Percentiles rank a stretch among this genome's conserved stretches.
phyloP scores from a whole-genome alignment of 257 asterid species.

The Solanum appendiculatum region DNA sequence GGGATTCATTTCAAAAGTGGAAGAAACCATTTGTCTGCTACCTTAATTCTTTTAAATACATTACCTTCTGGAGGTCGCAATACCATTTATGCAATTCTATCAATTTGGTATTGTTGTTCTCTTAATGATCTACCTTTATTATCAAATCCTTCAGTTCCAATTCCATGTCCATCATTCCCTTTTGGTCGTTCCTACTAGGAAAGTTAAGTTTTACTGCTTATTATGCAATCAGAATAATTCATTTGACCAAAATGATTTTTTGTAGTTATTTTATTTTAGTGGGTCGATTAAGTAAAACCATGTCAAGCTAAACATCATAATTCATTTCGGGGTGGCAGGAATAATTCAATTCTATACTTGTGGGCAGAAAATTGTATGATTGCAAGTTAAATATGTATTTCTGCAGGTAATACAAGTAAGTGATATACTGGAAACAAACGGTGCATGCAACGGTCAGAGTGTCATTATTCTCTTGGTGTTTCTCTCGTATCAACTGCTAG shows the following conservation, averaged over 20 bases:
- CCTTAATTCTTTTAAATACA: neutral
- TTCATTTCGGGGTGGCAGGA: neutral
- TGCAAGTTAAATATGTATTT: neutral
- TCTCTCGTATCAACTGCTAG: conserved; percentile 87
- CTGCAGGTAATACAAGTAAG: conserved; percentile 93
- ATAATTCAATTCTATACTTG: neutral
- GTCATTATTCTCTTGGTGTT: conserved; percentile 85
- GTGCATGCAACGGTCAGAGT: conserved; percentile 79
- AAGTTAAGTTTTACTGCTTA: neutral
- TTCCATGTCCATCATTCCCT: neutral
- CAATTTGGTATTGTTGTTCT: neutral
- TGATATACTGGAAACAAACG: conserved; percentile 83
- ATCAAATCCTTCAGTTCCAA: neutral
- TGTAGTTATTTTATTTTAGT: neutral
- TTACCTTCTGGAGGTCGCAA: neutral
- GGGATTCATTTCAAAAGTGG: neutral
- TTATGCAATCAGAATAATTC: neutral
- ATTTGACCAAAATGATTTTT: neutral
- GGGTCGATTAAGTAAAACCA: neutral
- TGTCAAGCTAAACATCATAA: neutral
- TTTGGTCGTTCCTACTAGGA: neutral
- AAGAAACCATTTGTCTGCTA: neutral
- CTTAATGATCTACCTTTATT: neutral
- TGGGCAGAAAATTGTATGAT: neutral
- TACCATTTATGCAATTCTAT: neutral